Base-by-base conservation (phyloP, 2,329 filamentous ascomycete genomes). In the Alternaria longipes region DNA sequence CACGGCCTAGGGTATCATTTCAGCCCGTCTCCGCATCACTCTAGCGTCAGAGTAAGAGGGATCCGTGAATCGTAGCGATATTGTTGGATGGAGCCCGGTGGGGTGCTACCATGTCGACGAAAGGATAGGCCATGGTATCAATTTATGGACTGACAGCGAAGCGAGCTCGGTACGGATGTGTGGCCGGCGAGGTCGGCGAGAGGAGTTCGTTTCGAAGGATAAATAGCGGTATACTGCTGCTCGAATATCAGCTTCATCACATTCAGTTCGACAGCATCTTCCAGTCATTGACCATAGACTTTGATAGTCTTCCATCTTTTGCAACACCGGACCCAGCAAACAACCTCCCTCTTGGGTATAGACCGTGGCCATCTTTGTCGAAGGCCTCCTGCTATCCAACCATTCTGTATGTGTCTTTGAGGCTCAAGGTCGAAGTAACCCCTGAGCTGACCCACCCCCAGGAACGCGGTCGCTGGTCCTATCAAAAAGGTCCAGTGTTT, bases 1-100 rank as follows among this genome's bases (percentile, higher is more conserved):
- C 72, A 78, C 73, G 71, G 75, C 70, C 78, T 79, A 80, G 75
- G 78, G 79, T 80, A 73, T 77, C 79, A 81, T 80, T 78, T 77
- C 78, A 80, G 75, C 76, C 68, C 71, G 75, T 77, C 73, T 77
- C 70, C 75, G 74, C 75, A 75, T 72, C 74, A 69, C 69, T 77
- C 73, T 82, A 81, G 80, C 78, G 80, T 76, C 76, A 76, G 71
- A 77, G 77, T 67, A 77, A 77, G 66, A 74, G 76, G 74, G 73
- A 76, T 76, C 77, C 77, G 76, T 74, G 69, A 75, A 81, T 81
- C 78, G 80, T 78, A 72, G 78, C 77, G 64, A 77, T 76, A 74
- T 79, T 68, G 81, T 83, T 83, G 81, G 81, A 77, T 71, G 68
- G 64, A 60, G 65, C 59, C 56, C 63, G 71, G 79, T 79, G 79